Conservation (phyloP, 169 alveolate species). For the Eimeria acervulina region DNA sequence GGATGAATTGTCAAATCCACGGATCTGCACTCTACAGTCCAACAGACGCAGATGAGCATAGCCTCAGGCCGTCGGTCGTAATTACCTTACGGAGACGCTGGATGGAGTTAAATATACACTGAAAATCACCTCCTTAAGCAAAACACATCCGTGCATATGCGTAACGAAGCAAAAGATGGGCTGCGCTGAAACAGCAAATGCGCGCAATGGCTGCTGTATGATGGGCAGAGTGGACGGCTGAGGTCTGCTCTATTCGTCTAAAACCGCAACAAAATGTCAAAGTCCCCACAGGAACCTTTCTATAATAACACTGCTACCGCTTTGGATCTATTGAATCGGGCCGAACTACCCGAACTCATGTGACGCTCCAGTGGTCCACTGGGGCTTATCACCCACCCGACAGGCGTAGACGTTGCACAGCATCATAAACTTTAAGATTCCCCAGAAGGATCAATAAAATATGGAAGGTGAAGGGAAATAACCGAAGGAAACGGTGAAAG, state of each 20-base stretch:
- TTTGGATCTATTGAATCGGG: neutral
- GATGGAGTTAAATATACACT: neutral
- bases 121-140: neutral
- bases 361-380: neutral
- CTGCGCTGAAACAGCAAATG: neutral
- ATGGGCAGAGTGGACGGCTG: neutral
- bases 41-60: neutral
- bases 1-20: neutral
- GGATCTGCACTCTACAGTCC: neutral
- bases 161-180: neutral
- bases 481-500: neutral
- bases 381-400: neutral
- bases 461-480: too few relatives aligned
- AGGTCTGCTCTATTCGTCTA: neutral
- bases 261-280: neutral
- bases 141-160: neutral
- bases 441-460: too few relatives aligned
- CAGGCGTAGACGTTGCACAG: too few relatives aligned
- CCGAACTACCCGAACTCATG: neutral
- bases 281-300: neutral
- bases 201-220: neutral
- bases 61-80: neutral
- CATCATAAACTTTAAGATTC: too few relatives aligned
- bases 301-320: neutral
- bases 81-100: neutral